Evolutionary conservation across 108 stramenopile species (phyloP).

Genomic region (Skeletonema menzelii): DNA sequence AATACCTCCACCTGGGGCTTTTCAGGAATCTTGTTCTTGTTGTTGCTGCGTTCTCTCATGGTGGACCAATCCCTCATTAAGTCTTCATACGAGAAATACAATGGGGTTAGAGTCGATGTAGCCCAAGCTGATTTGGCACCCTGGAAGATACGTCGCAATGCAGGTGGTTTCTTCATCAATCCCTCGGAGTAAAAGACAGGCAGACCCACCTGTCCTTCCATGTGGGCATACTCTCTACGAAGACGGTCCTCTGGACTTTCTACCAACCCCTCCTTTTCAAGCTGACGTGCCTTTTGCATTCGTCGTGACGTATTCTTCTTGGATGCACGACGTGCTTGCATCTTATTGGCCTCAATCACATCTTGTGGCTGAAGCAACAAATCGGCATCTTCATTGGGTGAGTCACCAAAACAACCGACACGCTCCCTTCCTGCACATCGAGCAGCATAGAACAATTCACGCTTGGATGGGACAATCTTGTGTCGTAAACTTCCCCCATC

Average conservation of each 20-base stretch:
- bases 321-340: slow-evolving; percentile 48
- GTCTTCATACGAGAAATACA: slow-evolving; percentile 89
- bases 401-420: slow-evolving; percentile 63
- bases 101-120: slow-evolving; percentile 47
- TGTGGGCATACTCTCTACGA: slow-evolving; percentile 58
- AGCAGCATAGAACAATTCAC: slow-evolving; percentile 83
- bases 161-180: slow-evolving; percentile 50
- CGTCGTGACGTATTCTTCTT: slow-evolving; percentile 19
- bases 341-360: slow-evolving; percentile 59
- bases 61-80: slow-evolving; percentile 66
- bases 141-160: slow-evolving; percentile 47
- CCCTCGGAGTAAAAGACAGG: slow-evolving; percentile 77
- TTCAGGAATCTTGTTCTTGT: slow-evolving; percentile 49
- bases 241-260: slow-evolving; percentile 26
- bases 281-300: slow-evolving; percentile 48
- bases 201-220: slow-evolving; percentile 78
- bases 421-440: slow-evolving; percentile 79
- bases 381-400: slow-evolving; percentile 53
- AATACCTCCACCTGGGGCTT: slow-evolving; percentile 76
- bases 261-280: slow-evolving; percentile 35
- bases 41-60: slow-evolving; percentile 45
- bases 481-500: slow-evolving; percentile 81
- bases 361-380: slow-evolving; percentile 47
- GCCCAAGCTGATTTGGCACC: slow-evolving; percentile 35
- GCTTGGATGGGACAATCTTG: slow-evolving; percentile 81